Evolutionary conservation across 371 early-diverging fungal species (phyloP).

Genomic region (Neoconidiobolus thromboides): DNA sequence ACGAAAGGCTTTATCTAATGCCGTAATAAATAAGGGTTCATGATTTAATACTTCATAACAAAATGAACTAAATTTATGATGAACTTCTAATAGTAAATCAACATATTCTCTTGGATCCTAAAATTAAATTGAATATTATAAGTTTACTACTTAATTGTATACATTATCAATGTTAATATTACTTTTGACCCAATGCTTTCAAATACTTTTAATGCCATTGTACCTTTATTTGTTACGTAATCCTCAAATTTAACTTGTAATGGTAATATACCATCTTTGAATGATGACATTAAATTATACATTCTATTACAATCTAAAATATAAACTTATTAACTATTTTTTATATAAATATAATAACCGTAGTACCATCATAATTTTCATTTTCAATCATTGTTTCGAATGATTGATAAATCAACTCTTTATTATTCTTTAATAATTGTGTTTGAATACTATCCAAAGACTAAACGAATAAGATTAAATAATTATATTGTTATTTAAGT

Average conservation of each 20-base stretch:
- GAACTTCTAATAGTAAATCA: constrained; percentile 54
- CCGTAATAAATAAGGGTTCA: constrained; percentile 76
- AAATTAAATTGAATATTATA: neutral
- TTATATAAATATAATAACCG: too few species aligned
- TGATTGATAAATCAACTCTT: neutral
- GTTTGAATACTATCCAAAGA: neutral
- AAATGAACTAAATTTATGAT: constrained; percentile 54
- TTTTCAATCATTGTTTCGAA: neutral
- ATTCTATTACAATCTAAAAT: constrained; percentile 3
- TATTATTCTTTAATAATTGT: neutral
- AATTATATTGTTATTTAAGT: constrained; percentile 15
- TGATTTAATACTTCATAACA: constrained; percentile 51
- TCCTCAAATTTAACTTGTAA: constrained; percentile 28
- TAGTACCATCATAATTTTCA: neutral
- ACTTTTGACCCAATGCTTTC: constrained; percentile 4
- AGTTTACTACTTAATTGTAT: neutral
- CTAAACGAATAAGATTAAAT: constrained; percentile 17
- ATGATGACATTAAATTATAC: neutral
- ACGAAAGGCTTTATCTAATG: constrained; percentile 80
- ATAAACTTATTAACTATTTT: too few species aligned
- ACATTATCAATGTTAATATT: neutral
- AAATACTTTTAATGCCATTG: constrained; percentile 19
- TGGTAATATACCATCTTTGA: constrained; percentile 5
- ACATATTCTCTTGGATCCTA: constrained; percentile 71
- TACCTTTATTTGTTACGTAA: constrained; percentile 38